phyloP scores from a whole-genome alignment of 345 rosid genomes.

The Camelina laxa region DNA sequence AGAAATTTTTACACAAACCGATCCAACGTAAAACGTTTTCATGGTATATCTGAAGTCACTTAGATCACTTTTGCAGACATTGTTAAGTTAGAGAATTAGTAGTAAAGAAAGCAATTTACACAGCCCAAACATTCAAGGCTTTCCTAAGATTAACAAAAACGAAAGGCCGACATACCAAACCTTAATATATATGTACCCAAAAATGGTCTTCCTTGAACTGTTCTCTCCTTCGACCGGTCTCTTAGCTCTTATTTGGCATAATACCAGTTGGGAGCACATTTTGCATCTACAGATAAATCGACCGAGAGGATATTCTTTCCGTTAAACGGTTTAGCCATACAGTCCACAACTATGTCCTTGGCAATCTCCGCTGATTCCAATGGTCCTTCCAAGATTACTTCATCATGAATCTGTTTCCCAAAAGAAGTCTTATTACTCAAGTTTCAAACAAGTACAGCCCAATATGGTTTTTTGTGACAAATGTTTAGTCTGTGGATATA shows the following conservation, averaged over 20 bases:
- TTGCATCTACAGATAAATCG: constrained; percentile 83
- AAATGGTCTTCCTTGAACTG: constrained; percentile 15
- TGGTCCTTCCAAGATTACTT: constrained; percentile 98
- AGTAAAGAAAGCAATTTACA: constrained; percentile 29
- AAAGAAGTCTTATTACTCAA: background rate
- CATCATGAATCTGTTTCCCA: constrained; percentile 84
- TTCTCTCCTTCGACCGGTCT: background rate
- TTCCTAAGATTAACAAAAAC: constrained; percentile 33
- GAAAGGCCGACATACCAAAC: background rate
- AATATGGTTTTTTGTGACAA: background rate
- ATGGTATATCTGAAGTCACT: background rate
- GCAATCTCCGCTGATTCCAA: constrained; percentile 83
- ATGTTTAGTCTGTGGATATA: no score
- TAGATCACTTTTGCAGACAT: constrained; percentile 7
- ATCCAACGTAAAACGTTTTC: no score
- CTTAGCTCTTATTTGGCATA: constrained; percentile 63
- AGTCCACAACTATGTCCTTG: constrained; percentile 76
- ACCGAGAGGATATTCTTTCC: constrained; percentile 80
- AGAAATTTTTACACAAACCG: no score
- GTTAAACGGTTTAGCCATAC: constrained; percentile 87
- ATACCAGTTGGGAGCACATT: constrained; percentile 94
- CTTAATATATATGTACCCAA: constrained; percentile 14
- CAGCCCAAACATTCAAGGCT: constrained; percentile 11
- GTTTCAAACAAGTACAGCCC: background rate
- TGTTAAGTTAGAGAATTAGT: constrained; percentile 31